Base-by-base conservation (phyloP, 305 asterid species). In the Euphrasia arctica region DNA sequence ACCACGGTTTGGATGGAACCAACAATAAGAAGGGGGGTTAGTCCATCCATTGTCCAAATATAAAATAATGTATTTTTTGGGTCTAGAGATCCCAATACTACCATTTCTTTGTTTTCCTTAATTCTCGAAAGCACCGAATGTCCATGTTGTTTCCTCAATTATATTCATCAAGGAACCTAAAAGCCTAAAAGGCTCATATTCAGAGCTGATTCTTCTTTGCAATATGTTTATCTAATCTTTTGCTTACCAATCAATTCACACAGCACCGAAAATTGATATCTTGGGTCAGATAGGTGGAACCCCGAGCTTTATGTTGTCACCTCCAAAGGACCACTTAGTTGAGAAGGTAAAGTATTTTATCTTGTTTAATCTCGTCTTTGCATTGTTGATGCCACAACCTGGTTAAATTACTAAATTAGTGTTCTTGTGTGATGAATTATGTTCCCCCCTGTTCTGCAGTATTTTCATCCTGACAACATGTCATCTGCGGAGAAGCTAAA, bases 381-480 rank as follows among this genome's bases (percentile, higher is more conserved):
- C 58, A 52, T 52, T 55, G 42, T 28, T 28, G 41, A 55, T 10
- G 42, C 18, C 18, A 29, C 60, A 55, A 55, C 41, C 11, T 29
- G 60, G 8, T 60, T 4, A 3, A 18, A 2, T 25, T 25, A 41
- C 43, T 43, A 2, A 3, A 28, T 11, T 25, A 7, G 28, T 51
- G 70, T 29, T n/a, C 15, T 34, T n/a, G 39, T 49, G 31, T 62
- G 45, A 49, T 58, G 51, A 13, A 27, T 63, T 57, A 45, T 45
- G 62, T 12, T 42, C 41, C 14, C 34, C 34, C 34, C 34, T 31
- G 3, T 31, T 31, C 34, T 78, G 60, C 86, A 86, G 96, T 89
- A 79, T 75, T 84, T 86, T 65, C 90, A 86, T 75, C 95, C 95
- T 8, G 96, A 81, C 70, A 78, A 81, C 74, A 82, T 89, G 90